Evolutionary conservation across 1,139 yeast genomes (phyloP).

Genomic region (Lodderomyces jiufengensis): DNA sequence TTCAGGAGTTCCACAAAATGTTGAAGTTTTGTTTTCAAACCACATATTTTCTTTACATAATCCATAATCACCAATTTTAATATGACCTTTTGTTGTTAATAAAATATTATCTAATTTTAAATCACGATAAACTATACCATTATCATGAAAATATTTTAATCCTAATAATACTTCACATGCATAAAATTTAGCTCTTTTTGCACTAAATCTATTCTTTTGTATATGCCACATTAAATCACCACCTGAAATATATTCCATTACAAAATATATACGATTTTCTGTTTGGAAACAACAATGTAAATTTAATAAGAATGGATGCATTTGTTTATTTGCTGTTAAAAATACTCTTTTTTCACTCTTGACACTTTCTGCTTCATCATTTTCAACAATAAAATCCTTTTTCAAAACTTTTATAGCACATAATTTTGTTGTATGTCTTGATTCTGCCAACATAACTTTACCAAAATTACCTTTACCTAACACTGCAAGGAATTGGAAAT

Average conservation of each 20-base stretch:
- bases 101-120: conserved; percentile 91
- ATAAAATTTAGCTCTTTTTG: conserved; percentile 90
- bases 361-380: conserved; percentile 94
- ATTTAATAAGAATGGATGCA: conserved; percentile 89
- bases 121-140: conserved; percentile 95
- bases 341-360: conserved; percentile 92
- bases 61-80: conserved; percentile 95
- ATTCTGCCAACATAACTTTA: conserved; percentile 94
- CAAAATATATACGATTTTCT: conserved; percentile 93
- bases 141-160: conserved; percentile 88
- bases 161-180: conserved; percentile 95
- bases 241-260: conserved; percentile 96
- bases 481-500: conserved; percentile 89
- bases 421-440: conserved; percentile 69
- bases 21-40: conserved; percentile 84
- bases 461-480: conserved; percentile 98
- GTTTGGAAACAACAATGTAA: conserved; percentile 96
- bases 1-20: conserved; percentile 99
- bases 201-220: conserved; percentile 85
- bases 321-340: conserved; percentile 81
- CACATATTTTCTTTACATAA: conserved; percentile 96
- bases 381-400: conserved; percentile 91
- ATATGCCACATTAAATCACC: conserved; percentile 99
- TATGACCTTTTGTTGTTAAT: conserved; percentile 88
- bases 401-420: conserved; percentile 95